Conservation (phyloP, 1,139 yeast genomes). For the Suhomyces choctaworum region DNA sequence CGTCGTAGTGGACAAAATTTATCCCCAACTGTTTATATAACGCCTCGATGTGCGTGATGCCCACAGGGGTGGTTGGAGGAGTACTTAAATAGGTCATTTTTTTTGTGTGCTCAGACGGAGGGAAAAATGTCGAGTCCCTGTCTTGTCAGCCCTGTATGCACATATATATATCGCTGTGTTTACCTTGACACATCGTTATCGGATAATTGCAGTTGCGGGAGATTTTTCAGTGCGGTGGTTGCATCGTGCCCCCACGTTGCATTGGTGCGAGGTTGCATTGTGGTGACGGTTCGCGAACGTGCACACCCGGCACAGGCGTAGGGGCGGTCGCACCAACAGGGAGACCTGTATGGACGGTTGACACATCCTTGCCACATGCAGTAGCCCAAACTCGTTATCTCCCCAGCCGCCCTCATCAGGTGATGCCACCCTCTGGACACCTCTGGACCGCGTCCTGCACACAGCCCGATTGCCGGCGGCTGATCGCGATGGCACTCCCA, state of each 20-base stretch:
- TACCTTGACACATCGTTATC: not conserved
- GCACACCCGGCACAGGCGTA: not conserved
- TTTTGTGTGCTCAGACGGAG: too few relatives aligned
- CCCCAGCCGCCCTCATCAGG: too few relatives aligned
- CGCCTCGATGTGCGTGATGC: constrained; percentile 10
- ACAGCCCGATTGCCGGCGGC: not conserved
- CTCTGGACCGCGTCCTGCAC: constrained; percentile 8
- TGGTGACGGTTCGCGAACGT: not conserved
- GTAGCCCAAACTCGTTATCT: too few relatives aligned
- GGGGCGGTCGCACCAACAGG: not conserved
- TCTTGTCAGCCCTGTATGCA: too few relatives aligned
- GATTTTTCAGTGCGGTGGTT: constrained; percentile 8
- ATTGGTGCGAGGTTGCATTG: constrained; percentile 7
- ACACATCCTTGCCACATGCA: too few relatives aligned
- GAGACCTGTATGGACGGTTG: too few relatives aligned
- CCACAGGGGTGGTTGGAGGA: constrained; percentile 20
- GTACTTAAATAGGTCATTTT: constrained; percentile 16
- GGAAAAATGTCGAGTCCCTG: too few relatives aligned
- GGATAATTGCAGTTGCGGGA: not conserved
- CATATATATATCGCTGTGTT: too few relatives aligned
- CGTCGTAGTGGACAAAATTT: constrained; percentile 30
- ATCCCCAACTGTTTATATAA: constrained; percentile 21
- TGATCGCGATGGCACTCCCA: too few relatives aligned
- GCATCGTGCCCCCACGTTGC: constrained; percentile 5
- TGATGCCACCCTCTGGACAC: not conserved